phyloP scores from a whole-genome alignment of 208 protist genomes.

The Histomonas meleagridis region DNA sequence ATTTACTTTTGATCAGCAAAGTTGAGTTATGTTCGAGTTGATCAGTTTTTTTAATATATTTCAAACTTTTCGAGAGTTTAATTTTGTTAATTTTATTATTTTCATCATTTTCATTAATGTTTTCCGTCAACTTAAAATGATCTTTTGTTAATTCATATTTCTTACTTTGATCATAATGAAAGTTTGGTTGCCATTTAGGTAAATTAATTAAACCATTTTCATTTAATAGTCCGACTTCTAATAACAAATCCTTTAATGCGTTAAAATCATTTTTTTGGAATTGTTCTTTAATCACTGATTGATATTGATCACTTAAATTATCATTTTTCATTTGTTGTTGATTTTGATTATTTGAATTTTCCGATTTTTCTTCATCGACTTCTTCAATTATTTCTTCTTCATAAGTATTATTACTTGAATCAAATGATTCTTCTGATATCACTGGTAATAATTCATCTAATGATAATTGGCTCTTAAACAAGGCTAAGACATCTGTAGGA shows the following conservation, averaged over 20 bases:
- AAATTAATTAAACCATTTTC: slow-evolving; percentile 16
- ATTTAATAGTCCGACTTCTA: not conserved
- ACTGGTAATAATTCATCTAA: not conserved
- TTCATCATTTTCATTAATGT: too few relatives aligned
- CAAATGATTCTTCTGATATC: not conserved
- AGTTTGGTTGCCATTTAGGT: not conserved
- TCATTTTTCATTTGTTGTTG: too few relatives aligned
- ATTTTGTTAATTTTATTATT: too few relatives aligned
- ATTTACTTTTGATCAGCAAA: too few relatives aligned
- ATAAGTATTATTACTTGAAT: not conserved
- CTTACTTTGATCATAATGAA: too few relatives aligned
- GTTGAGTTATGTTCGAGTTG: too few relatives aligned
- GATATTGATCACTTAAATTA: too few relatives aligned
- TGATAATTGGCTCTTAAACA: not conserved
- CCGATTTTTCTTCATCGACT: not conserved
- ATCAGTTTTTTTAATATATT: too few relatives aligned
- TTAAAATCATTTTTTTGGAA: not conserved
- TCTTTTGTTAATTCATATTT: too few relatives aligned
- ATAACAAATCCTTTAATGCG: not conserved
- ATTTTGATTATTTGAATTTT: too few relatives aligned
- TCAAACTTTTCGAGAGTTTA: too few relatives aligned
- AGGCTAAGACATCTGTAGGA: not conserved
- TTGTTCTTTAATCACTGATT: not conserved
- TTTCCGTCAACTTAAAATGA: too few relatives aligned
- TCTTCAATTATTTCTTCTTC: not conserved